Conservation (phyloP, 768 basidiomycete species). For the Lenzites betulinus region DNA sequence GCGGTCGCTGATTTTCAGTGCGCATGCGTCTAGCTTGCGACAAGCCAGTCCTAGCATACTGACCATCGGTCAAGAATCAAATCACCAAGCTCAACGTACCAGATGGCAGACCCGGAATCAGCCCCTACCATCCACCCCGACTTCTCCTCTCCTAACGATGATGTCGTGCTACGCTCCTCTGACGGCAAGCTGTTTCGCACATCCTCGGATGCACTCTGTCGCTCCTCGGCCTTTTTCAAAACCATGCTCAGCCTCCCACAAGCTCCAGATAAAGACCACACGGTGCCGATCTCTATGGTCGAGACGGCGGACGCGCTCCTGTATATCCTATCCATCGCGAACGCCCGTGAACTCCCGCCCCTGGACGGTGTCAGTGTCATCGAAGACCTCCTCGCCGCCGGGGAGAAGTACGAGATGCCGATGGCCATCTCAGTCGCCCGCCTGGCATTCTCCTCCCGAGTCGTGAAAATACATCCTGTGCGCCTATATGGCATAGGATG, state of each 20-base stretch:
- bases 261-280: slow-evolving; percentile 9
- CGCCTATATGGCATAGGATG: slow-evolving; percentile 49
- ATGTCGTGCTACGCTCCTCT: slow-evolving; percentile 22
- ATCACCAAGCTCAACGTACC: no score
- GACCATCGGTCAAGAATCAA: no score
- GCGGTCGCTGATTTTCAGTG: no score
- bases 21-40: no score
- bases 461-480: slow-evolving; percentile 33
- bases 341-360: slow-evolving; percentile 39
- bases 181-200: slow-evolving; percentile 28
- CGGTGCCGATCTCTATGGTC: slow-evolving; percentile 22
- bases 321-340: slow-evolving; percentile 42
- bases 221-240: slow-evolving; percentile 30
- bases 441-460: neutral
- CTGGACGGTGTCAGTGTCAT: slow-evolving; percentile 46
- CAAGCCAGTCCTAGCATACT: no score
- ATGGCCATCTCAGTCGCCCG: slow-evolving; percentile 47
- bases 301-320: slow-evolving; percentile 40
- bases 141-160: slow-evolving; percentile 10
- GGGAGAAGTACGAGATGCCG: slow-evolving; percentile 48
- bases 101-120: no score
- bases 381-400: slow-evolving; percentile 42
- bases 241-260: slow-evolving; percentile 28
- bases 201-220: slow-evolving; percentile 24
- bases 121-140: neutral